Base-by-base conservation (phyloP, 2,329 filamentous ascomycete species). In the Podosphaera xanthii region DNA sequence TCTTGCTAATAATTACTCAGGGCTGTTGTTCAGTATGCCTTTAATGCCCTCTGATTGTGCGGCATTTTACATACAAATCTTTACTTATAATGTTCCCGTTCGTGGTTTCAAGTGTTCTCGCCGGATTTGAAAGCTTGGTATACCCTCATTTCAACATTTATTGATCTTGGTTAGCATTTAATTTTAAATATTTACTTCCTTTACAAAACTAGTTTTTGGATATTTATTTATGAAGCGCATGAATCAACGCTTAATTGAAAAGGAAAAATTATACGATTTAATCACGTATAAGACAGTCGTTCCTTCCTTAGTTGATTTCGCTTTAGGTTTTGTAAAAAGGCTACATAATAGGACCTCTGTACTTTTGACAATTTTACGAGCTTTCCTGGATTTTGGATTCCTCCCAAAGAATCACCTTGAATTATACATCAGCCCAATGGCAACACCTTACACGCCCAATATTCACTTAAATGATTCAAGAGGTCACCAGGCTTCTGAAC, bases 21-120 rank as follows among this genome's bases (percentile, higher is more conserved):
- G 61, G 68, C 68, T 54, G 66, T 67, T 34, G 68, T 70, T 54
- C 68, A 68, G 62, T 70, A 69, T 53, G 66, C 66, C 22, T 67
- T 70, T 59, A 65, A 63, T 56, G 63, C 64, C 44, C 64, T 69
- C 44, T 68, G 59, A 55, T 31, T 34, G 6, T 52, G 31, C 9
- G 40, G 10, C 9, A 44, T 44, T 7, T 44, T 44, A 8, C 10
- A 40, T 40, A 6, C 10, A 40, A 40, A 40, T 6, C 22, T 40
- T 10, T 40, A 40, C 36, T 44, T 44, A 4, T 44, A 12, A 12
- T 44, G 5, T 44, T 12, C 5, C 40, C 10, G 5, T 44, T 44
- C 10, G 4, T 44, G 10, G 9, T 44, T 14, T 44, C 40, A 44
- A 44, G 40, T 44, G 10, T 44, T 44, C 40, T 44, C n/a, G 40